These are phyloP conservation scores for Candida michaelii DNA, from an alignment of 805 yeast genomes.

Conservation along the genomic window DNA sequence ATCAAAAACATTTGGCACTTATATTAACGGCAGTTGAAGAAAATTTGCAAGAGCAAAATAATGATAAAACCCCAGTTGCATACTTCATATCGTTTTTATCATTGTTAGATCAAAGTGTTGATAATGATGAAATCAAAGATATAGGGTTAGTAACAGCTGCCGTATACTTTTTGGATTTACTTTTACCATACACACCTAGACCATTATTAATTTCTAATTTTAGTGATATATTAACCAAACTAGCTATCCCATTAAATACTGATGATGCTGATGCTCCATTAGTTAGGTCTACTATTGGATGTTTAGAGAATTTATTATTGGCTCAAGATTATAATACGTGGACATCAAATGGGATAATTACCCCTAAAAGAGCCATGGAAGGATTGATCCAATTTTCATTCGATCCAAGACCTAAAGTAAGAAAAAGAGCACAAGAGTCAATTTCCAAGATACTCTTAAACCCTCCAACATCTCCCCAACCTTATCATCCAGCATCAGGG, in stretches of 20 bases:
- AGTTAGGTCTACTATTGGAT: slow-evolving; percentile 80
- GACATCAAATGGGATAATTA: slow-evolving; percentile 54
- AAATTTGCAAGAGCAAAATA: slow-evolving; percentile 66
- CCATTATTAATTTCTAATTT: slow-evolving; percentile 71
- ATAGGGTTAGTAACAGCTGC: slow-evolving; percentile 67
- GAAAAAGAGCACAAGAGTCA: slow-evolving; percentile 93
- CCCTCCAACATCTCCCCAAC: slow-evolving; percentile 75
- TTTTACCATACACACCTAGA: slow-evolving; percentile 72
- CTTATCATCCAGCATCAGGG: slow-evolving; percentile 75
- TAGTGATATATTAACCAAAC: slow-evolving; percentile 69
- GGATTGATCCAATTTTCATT: slow-evolving; percentile 76
- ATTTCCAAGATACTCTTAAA: slow-evolving; percentile 59
- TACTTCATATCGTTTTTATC: slow-evolving; percentile 85
- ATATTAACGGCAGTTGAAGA: slow-evolving; percentile 90
- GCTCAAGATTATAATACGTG: slow-evolving; percentile 84
- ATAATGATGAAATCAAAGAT: slow-evolving; percentile 53
- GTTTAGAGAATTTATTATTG: slow-evolving; percentile 71
- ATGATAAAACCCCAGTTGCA: slow-evolving; percentile 66
- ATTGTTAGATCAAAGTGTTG: slow-evolving; percentile 70
- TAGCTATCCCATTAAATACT: slow-evolving; percentile 78
- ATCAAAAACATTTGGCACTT: slow-evolving; percentile 82
- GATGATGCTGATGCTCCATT: slow-evolving; percentile 76
- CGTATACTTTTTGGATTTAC: slow-evolving; percentile 77
- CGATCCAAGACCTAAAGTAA: slow-evolving; percentile 91
- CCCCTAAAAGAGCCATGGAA: slow-evolving; percentile 80